Conservation (phyloP, 129 eudicot species). For the Smallanthus sonchifolius region DNA sequence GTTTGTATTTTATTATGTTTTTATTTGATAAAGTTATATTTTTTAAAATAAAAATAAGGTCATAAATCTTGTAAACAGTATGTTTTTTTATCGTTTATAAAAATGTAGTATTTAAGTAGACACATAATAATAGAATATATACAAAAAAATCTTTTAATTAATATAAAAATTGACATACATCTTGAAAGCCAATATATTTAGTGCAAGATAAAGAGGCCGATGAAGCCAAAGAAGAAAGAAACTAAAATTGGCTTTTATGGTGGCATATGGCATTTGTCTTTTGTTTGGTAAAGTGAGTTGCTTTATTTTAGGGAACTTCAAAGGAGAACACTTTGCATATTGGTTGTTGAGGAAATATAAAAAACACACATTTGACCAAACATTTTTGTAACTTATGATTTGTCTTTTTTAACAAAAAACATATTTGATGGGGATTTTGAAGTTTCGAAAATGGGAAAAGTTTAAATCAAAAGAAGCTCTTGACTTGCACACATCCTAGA, state of each 20-base stretch:
- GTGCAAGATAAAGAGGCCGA: conserved; percentile 2
- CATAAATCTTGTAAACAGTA: no score
- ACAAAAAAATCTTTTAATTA: not conserved
- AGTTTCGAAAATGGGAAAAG: conserved; percentile 28
- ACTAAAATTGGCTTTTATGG: conserved; percentile 46
- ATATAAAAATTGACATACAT: no score
- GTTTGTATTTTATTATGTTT: not conserved
- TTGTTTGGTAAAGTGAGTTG: conserved; percentile 30
- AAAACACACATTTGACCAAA: conserved; percentile 23
- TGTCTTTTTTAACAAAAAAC: conserved; percentile 24
- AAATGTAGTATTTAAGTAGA: not conserved
- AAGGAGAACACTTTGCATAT: conserved; percentile 24
- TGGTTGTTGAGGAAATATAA: conserved; percentile 25
- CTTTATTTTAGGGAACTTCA: conserved; percentile 38
- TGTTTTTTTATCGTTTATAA: not conserved
- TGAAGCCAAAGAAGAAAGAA: conserved; percentile 39
- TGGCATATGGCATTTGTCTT: conserved; percentile 42
- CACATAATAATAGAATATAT: not conserved
- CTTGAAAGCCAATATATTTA: not conserved
- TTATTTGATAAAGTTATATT: not conserved
- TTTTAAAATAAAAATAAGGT: no score
- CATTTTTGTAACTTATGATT: conserved; percentile 36
- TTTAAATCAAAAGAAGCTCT: conserved; percentile 30
- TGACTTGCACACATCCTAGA: conserved; percentile 24
- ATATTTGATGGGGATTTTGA: conserved; percentile 15